Evolutionary conservation across 2,329 filamentous ascomycete species (phyloP), one percentile per base, ranked within the genome.

Genomic region (Xylaria sp.): DNA sequence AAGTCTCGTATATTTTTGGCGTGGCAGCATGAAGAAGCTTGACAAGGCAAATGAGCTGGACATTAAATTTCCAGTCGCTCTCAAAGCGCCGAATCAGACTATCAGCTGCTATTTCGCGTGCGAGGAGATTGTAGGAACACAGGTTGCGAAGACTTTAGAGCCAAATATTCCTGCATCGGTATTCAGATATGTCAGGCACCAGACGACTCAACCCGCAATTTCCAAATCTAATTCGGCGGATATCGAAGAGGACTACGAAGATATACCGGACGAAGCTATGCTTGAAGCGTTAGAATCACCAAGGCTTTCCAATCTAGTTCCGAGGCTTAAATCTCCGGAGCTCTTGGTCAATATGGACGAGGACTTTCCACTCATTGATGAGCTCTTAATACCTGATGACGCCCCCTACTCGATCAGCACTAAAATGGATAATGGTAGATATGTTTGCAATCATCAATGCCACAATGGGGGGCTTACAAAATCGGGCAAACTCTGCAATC

Each of bases 51-150:
- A 90, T 33, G 82, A 83, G 6, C 74, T 84, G 28, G 86, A 89
- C 10, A 76, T 94, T 2, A 79, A 83, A 0, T 90, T 91, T 70
- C 86, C 80, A 23, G 86, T 89, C 0, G 81, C 86, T 0, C 77
- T 93, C 23, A 85, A 79, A 1, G 81, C 81, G 4, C 77, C 83
- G 0, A 85, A 87, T 20, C 87, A 91, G 65, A 81, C 84, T 3
- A 86, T 96, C 40, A 85, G 85, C 28, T 93, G 89, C 68, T 88
- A 90, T 76, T 84, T 94, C 58, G 92, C 93, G 78, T 98, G 94
- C 72, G 95, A 97, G 80, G 90, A 93, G 51, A 91, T 98, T 74
- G 93, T 90, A 3, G 89, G 89, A 1, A 90, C 88, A 0, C 77
- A 82, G 38, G 77, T 85, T 15, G 65, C 46, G 20, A 70, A 71